phyloP scores from a whole-genome alignment of 768 basidiomycete species.

The Xerocomellus amylosporus region DNA sequence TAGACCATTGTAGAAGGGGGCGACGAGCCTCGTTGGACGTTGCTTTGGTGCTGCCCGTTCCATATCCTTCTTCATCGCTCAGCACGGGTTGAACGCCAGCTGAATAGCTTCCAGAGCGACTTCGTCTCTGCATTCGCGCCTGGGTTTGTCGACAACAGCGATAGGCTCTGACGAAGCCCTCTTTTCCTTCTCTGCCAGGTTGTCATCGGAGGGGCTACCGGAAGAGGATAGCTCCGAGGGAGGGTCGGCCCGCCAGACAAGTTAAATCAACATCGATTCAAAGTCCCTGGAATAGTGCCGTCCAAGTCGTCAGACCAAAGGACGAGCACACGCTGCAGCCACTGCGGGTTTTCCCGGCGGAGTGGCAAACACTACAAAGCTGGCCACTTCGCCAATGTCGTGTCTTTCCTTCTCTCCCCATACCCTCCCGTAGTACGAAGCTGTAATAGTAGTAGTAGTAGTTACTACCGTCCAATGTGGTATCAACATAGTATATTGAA shows the following conservation, averaged over 20 bases:
- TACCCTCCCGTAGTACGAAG: no score
- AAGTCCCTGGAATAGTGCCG: slow-evolving; percentile 71
- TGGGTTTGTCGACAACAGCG: slow-evolving; percentile 5
- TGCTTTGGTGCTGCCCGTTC: slow-evolving; percentile 47
- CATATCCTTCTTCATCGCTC: slow-evolving; percentile 40
- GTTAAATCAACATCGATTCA: slow-evolving; percentile 74
- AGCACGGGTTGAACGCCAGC: slow-evolving; percentile 49
- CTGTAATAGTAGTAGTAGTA: no score
- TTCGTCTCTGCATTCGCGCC: neutral
- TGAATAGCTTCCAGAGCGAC: slow-evolving; percentile 28
- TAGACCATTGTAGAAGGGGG: slow-evolving; percentile 71
- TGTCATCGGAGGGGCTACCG: slow-evolving; percentile 49
- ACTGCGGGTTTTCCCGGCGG: no score
- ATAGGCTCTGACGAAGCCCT: slow-evolving; percentile 18
- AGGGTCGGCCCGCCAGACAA: slow-evolving; percentile 61
- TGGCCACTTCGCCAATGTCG: no score
- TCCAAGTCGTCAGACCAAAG: slow-evolving; percentile 87
- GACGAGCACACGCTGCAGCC: slow-evolving; percentile 64
- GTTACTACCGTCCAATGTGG: no score
- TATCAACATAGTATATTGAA: no score
- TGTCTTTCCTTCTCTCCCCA: no score
- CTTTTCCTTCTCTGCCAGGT: slow-evolving; percentile 51
- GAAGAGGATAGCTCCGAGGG: slow-evolving; percentile 43
- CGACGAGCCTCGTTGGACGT: slow-evolving; percentile 59
- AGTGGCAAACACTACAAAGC: no score